Evolutionary conservation across 2,329 filamentous ascomycete species (phyloP).

Genomic region (Xylariaceae sp.): DNA sequence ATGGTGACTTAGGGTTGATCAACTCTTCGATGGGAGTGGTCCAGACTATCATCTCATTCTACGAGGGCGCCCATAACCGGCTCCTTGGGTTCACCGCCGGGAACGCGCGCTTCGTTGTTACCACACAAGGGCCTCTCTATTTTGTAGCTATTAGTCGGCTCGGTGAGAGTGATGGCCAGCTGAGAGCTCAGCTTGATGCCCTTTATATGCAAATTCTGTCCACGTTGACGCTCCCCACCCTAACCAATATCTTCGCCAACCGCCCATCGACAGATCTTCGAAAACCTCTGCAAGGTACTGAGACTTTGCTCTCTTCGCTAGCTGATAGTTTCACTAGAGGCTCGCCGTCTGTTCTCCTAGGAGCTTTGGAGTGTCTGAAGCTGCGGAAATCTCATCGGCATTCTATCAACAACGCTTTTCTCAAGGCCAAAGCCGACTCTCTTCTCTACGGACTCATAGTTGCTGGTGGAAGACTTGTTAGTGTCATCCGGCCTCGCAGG

Average conservation of each 20-base stretch:
- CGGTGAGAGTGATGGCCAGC: conserved; percentile 88
- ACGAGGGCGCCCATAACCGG: conserved; percentile 78
- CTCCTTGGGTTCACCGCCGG: conserved; percentile 88
- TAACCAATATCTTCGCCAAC: conserved; percentile 85
- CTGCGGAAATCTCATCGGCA: conserved; percentile 86
- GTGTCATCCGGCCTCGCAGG: conserved; percentile 90
- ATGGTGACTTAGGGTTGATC: conserved; percentile 87
- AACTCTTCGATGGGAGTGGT: conserved; percentile 94
- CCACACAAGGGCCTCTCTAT: conserved; percentile 85
- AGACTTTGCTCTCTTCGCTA: conserved; percentile 86
- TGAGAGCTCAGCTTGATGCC: conserved; percentile 86
- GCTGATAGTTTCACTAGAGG: conserved; percentile 94
- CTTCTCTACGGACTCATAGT: conserved; percentile 93
- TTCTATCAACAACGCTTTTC: conserved; percentile 83
- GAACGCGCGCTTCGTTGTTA: conserved; percentile 81
- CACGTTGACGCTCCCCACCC: conserved; percentile 85
- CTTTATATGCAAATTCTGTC: conserved; percentile 98
- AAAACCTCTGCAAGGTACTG: conserved; percentile 88
- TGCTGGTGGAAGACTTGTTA: conserved; percentile 89
- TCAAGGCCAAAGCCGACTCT: conserved; percentile 77
- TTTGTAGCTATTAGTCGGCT: conserved; percentile 92
- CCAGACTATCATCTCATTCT: conserved; percentile 97
- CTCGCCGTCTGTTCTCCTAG: conserved; percentile 85
- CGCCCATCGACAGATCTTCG: conserved; percentile 93
- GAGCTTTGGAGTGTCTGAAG: conserved; percentile 90